Conservation (phyloP, 805 yeast genomes). For the Grigorovia yakushimaensis region DNA sequence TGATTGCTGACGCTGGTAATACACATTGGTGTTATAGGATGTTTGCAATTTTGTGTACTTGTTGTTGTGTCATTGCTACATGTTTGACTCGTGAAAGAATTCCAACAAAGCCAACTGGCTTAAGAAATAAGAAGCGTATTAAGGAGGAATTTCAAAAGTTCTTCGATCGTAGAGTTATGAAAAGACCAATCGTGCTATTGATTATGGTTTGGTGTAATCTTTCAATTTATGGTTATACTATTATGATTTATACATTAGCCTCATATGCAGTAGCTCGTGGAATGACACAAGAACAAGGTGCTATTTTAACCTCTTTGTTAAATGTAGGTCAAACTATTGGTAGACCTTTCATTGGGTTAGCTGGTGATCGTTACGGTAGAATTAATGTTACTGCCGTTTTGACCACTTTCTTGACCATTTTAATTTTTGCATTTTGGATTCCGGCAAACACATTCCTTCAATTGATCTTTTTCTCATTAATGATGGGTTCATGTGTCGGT, state of each 20-base stretch:
- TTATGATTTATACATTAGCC: conserved; percentile 38
- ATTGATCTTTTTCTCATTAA: conserved; percentile 33
- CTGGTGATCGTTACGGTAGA: conserved; percentile 39
- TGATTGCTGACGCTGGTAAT: conserved; percentile 33
- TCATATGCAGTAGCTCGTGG: conserved; percentile 43
- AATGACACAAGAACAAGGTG: conserved; percentile 32
- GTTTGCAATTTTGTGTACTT: conserved; percentile 34
- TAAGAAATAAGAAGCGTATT: conserved; percentile 12
- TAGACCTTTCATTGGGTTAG: conserved; percentile 38
- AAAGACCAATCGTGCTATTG: conserved; percentile 25
- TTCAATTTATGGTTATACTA: conserved; percentile 33
- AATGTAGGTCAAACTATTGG: conserved; percentile 41
- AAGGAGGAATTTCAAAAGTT: conserved; percentile 24
- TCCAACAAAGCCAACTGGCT: conserved; percentile 24
- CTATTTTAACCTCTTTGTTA: conserved; percentile 36
- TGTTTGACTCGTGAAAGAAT: conserved; percentile 39
- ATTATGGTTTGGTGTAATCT: conserved; percentile 32
- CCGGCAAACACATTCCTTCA: conserved; percentile 34
- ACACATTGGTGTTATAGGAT: conserved; percentile 39
- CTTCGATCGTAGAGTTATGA: conserved; percentile 27
- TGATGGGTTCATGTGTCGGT: conserved; percentile 39
- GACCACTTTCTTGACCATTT: conserved; percentile 29
- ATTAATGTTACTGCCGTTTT: conserved; percentile 34
- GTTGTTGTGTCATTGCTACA: conserved; percentile 36
- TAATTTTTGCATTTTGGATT: conserved; percentile 41